phyloP scores from a whole-genome alignment of 1,284 basidiomycete genomes.

The Schizophyllum amplum region DNA sequence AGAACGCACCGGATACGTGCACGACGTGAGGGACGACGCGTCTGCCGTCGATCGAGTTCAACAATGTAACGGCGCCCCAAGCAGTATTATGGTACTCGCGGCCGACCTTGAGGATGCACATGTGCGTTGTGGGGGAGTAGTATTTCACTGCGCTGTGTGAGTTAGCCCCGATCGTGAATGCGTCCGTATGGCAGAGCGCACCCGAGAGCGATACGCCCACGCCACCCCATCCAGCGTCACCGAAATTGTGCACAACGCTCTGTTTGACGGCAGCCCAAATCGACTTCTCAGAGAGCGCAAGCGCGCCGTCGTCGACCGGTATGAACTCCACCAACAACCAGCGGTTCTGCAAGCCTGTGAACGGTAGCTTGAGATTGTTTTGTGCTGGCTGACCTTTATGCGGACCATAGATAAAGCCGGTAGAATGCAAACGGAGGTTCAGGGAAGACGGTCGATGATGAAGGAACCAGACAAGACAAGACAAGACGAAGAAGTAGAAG shows the following conservation, averaged over 20 bases:
- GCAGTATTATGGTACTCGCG: slow-evolving; percentile 67
- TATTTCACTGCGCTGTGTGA: slow-evolving; percentile 55
- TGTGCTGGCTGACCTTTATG: no score
- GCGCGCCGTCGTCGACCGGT: slow-evolving; percentile 24
- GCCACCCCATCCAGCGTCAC: slow-evolving; percentile 74
- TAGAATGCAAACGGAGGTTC: no score
- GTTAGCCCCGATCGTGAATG: neutral
- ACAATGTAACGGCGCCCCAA: slow-evolving; percentile 64
- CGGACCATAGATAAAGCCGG: no score
- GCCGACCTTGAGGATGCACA: slow-evolving; percentile 73
- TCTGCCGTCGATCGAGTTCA: slow-evolving; percentile 49
- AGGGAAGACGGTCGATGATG: no score
- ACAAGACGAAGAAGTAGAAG: no score
- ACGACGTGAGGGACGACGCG: slow-evolving; percentile 61
- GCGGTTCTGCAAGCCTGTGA: slow-evolving; percentile 66
- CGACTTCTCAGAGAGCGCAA: slow-evolving; percentile 6
- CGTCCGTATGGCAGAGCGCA: slow-evolving; percentile 20
- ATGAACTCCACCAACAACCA: slow-evolving; percentile 75
- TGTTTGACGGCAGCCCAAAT: slow-evolving; percentile 62
- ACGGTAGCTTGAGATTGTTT: no score
- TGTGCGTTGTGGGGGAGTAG: slow-evolving; percentile 66
- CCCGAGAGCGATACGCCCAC: slow-evolving; percentile 61
- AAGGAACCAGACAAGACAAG: no score
- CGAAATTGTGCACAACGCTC: slow-evolving; percentile 65
- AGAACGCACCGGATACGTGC: slow-evolving; percentile 65